Base-by-base conservation (phyloP, 768 basidiomycete genomes). In the Naganishia vishniacii region DNA sequence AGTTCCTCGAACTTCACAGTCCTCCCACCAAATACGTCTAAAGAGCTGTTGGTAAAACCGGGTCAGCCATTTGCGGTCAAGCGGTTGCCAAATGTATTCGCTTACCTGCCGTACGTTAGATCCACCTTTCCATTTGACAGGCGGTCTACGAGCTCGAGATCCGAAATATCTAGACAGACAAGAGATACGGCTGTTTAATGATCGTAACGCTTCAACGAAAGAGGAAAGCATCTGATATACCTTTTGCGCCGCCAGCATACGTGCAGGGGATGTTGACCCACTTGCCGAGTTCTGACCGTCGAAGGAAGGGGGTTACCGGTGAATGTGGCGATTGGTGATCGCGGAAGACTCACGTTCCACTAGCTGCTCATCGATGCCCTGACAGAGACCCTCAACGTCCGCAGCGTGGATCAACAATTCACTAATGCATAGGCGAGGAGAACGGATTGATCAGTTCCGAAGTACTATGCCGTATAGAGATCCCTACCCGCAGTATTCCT, bases 391-490 rank as follows among this genome's bases (percentile, higher is more conserved):
- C 77, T 99, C 95, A 9, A 99, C 93, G 69, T 98, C 95, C n/a
- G 95, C 95, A 0, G 95, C 94, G 77, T 99, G 95, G 28, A 99
- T 82, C 46, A 99, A 79, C 68, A 99, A 89, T 74, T 98, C 95
- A 68, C 92, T 92, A 68, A 8, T 61, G 45, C 15, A 46, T n/a
- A n/a, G n/a, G n/a, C n/a, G n/a, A n/a, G n/a, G n/a, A n/a, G n/a
- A n/a, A n/a, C n/a, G n/a, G n/a, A n/a, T n/a, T n/a, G n/a, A n/a
- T n/a, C n/a, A n/a, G n/a, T n/a, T n/a, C n/a, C n/a, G n/a, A n/a
- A n/a, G n/a, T n/a, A n/a, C n/a, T n/a, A n/a, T n/a, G 12, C n/a
- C 16, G 32, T n/a, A 53, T 46, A 46, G 59, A 45, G 26, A 62
- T 0, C 32, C 11, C 34, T 56, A 72, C 75, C 72, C 67, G 70